Evolutionary conservation across 495 filamentous ascomycete species (phyloP).

Genomic region (Glonium stellatum): DNA sequence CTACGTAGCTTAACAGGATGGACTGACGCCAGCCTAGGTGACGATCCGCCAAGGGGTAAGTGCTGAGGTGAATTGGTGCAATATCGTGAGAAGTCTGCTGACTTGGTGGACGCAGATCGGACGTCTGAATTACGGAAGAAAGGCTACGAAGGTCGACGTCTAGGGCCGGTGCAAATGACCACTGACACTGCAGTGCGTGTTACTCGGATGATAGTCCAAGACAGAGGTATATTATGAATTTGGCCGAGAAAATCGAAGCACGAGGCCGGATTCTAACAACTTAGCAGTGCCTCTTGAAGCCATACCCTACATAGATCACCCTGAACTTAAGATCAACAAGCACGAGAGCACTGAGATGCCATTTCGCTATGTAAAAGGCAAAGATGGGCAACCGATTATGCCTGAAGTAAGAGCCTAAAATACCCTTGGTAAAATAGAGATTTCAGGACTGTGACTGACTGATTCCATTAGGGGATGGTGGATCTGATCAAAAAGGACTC

Average conservation of each 20-base stretch:
- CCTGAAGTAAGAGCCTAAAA: conserved; percentile 57
- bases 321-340: conserved; percentile 80
- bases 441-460: conserved; percentile 11
- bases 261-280: conserved; percentile 11
- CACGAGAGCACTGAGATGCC: conserved; percentile 95
- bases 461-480: conserved; percentile 67
- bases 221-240: conserved; percentile 53
- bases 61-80: conserved; percentile 1
- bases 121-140: conserved; percentile 89
- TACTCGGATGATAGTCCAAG: conserved; percentile 78
- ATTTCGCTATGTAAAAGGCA: conserved; percentile 81
- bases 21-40: conserved; percentile 50
- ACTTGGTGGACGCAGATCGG: conserved; percentile 54
- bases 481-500: conserved; percentile 90
- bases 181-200: conserved; percentile 95
- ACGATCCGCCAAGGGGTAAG: conserved; percentile 90
- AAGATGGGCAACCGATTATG: conserved; percentile 76
- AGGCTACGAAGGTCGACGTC: conserved; percentile 77
- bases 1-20: conserved; percentile 5
- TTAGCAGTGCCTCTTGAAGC: conserved; percentile 60
- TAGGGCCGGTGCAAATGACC: conserved; percentile 96
- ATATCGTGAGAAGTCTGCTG: conserved; percentile 16
- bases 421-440: conserved; percentile 1
- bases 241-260: background rate
- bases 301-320: conserved; percentile 76